Evolutionary conservation across 345 rosid genomes (phyloP), one percentile per base, ranked within the genome.

Genomic region (Moricandia arvensis): DNA sequence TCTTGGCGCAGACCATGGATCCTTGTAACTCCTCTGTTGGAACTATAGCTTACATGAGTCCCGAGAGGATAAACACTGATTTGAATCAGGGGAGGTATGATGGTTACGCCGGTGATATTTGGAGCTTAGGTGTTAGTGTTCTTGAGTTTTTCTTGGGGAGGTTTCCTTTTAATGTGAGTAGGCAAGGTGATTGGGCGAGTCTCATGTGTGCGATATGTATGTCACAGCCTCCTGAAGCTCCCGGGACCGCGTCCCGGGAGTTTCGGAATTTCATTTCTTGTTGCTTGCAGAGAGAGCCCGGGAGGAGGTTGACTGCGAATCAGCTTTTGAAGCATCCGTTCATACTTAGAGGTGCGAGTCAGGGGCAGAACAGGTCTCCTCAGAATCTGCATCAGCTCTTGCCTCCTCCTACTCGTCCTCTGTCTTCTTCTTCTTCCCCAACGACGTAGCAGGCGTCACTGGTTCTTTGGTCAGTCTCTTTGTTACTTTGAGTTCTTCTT

Each of bases 21-120:
- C 89, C 96, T 0, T 95, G 98, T 63, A 89, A 92, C 62, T 92
- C 98, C 6, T 86, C 98, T 0, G 98, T 95, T 0, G 98, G 98
- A 6, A 95, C 98, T 41, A 90, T 95, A 7, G 99, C 98, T 0
- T 95, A 95, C 66, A 95, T 95, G 99, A 90, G 97, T 51, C 99
- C 99, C 2, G 99, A 95, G 79, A 73, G 97, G 83, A 95, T 95
- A 63, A 95, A 95, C 75, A 90, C 97, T 0, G 99, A 95, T 75
- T 75, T 91, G 85, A 95, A 95, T 70, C 91, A 92, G 1, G 97
- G 97, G 1, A 77, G 17, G n/a, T 92, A 95, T 37, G 84, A 92
- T 35, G 97, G 88, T 0, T 90, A 76, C 66, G 93, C 96, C 0
- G 97, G 97, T 1, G 99, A 95, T 79, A 83, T 95, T 2, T 95